Base-by-base conservation (phyloP, 1,284 basidiomycete species). In the Rhodotorula sp. region DNA sequence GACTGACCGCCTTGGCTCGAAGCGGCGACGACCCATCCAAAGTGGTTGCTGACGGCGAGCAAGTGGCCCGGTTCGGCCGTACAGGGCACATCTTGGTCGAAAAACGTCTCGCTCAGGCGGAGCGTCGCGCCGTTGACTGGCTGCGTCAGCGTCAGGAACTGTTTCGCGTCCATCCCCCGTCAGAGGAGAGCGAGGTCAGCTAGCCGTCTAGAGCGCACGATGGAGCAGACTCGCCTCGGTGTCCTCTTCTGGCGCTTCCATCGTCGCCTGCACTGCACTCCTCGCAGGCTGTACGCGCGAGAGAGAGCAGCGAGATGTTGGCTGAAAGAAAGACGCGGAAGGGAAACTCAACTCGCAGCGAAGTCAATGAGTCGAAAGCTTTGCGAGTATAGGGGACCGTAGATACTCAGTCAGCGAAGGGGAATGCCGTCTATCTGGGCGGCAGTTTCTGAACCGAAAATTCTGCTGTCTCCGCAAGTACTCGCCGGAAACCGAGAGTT, bases 31-130 rank as follows among this genome's bases (percentile, higher is more conserved):
- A 59, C 60, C 60, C 67, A 75, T 3, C 75, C 77, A 44, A 71
- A 77, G 4, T 59, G 46, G 59, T 75, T 77, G 45, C 63, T 68
- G 46, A 76, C 57, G n/a, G 72, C 68, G 30, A 78, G 65, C 29
- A 63, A 37, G 29, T 66, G 73, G 48, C 70, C 69, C 26, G 62
- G 62, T 26, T 69, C 69, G 4, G 33, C 58, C 10, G 30, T 24
- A 3, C 49, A 37, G n/a, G 37, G 42, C 30, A 42, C 14, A 4
- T 48, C 62, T 22, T 44, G 44, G 22, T 26, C 24, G 64, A 58
- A 62, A n/a, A 63, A 48, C 0, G 49, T 12, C 1, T 60, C 26
- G 0, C 57, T 49, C 12, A 74, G 63, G 24, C 56, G 56, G 15
- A 72, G 60, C 3, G 66, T 64, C 4, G 66, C 68, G 45, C 73